These are phyloP conservation scores for Stagonosporopsis rhizophila DNA, from an alignment of 2,329 filamentous ascomycete species.

Conservation along the genomic window DNA sequence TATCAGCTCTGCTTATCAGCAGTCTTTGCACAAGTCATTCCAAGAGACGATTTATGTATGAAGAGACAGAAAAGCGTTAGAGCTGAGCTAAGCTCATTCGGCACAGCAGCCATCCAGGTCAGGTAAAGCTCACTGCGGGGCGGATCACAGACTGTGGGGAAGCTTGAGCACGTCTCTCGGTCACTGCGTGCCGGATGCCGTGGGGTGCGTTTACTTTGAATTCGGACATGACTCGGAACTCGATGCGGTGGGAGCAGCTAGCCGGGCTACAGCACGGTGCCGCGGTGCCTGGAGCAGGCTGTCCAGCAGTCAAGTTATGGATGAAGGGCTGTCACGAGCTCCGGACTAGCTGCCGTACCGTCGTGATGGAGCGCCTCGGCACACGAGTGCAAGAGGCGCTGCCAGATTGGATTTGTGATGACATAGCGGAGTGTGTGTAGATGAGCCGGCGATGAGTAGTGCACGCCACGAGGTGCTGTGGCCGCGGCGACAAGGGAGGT, in stretches of 20 bases:
- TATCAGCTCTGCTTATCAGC: not conserved
- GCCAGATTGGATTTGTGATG: not conserved
- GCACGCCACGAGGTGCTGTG: slow-evolving; percentile 8
- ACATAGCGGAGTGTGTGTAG: not conserved
- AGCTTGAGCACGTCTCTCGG: slow-evolving; percentile 3
- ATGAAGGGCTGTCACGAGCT: not conserved
- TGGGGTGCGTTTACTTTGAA: not conserved
- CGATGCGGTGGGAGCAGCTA: not conserved
- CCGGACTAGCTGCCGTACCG: not conserved
- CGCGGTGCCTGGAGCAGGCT: not conserved
- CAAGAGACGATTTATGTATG: slow-evolving; percentile 8
- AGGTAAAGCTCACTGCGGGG: slow-evolving; percentile 18
- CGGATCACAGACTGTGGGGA: slow-evolving; percentile 5
- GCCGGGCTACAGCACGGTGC: not conserved
- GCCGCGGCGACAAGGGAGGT: slow-evolving; percentile 4
- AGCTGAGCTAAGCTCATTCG: slow-evolving; percentile 19
- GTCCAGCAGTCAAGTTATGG: not conserved
- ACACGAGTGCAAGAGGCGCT: not conserved
- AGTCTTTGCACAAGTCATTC: not conserved
- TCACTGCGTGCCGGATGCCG: not conserved
- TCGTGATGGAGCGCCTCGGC: slow-evolving; percentile 1
- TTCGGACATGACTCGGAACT: not conserved
- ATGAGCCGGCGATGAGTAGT: slow-evolving; percentile 4
- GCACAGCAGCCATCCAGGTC: slow-evolving; percentile 8
- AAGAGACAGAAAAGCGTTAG: slow-evolving; percentile 14